These are phyloP conservation scores for Artemisia tridentata DNA, from an alignment of 129 eudicot genomes.

Conservation along the genomic window DNA sequence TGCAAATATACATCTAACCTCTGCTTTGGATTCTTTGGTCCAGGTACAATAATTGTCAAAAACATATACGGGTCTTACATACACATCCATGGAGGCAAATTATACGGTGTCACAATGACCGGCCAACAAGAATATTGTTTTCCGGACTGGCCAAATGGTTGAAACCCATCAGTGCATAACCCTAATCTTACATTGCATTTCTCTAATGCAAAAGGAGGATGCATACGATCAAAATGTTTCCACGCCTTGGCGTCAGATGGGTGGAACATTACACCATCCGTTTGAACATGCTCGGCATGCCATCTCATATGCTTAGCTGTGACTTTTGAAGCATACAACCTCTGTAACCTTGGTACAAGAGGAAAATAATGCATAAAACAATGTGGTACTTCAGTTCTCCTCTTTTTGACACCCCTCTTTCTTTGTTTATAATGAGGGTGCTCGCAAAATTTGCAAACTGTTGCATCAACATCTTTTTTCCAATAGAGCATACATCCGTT, in stretches of 20 bases:
- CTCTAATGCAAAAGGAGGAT: background rate
- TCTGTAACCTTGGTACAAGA: background rate
- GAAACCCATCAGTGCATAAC: background rate
- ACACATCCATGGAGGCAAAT: conserved; percentile 19
- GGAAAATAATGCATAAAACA: background rate
- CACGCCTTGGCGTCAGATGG: background rate
- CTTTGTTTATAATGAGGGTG: background rate
- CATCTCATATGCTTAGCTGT: conserved; percentile 5
- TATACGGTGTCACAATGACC: conserved; percentile 16
- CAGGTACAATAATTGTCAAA: too few relatives aligned
- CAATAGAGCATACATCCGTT: background rate
- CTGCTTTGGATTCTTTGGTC: background rate
- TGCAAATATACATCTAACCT: conserved; percentile 14
- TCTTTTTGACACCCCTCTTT: background rate
- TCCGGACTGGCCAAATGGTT: background rate
- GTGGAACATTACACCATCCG: background rate
- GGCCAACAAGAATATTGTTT: conserved; percentile 30
- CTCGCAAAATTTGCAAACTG: background rate
- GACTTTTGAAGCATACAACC: background rate
- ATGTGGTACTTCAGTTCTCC: background rate
- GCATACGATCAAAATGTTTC: background rate
- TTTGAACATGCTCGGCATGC: background rate
- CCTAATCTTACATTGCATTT: background rate
- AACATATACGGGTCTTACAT: too few relatives aligned
- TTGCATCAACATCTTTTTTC: too few relatives aligned